Evolutionary conservation across 371 early-diverging fungal genomes (phyloP).

Genomic region (Syncephalastrum racemosum): DNA sequence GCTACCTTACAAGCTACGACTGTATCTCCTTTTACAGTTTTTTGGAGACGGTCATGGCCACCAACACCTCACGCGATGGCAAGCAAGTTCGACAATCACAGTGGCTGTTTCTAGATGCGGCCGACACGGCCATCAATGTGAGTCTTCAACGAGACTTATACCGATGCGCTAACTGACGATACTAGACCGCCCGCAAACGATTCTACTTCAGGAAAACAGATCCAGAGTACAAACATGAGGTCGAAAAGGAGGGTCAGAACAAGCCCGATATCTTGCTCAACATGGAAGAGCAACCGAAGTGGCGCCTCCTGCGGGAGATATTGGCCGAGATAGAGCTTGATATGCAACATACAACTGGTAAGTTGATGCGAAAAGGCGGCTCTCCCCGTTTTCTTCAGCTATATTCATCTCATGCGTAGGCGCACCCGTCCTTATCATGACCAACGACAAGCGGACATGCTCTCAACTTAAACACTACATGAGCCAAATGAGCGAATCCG

Average conservation of each 20-base stretch:
- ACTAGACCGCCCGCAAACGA: constrained; percentile 60
- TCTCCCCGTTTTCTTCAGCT: no score
- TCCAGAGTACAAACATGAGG: constrained; percentile 30
- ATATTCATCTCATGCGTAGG: constrained; percentile 3
- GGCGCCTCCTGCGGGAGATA: constrained; percentile 70
- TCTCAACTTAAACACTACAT: constrained; percentile 65
- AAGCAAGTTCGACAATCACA: constrained; percentile 51
- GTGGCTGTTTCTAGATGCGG: constrained; percentile 89
- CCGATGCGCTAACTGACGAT: not conserved
- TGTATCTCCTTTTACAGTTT: constrained; percentile 85
- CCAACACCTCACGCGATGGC: constrained; percentile 41
- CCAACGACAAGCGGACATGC: constrained; percentile 66
- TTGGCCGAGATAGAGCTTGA: constrained; percentile 77
- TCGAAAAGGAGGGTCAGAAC: no score
- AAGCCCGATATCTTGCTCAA: no score
- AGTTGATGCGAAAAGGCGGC: not conserved
- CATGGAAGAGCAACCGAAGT: constrained; percentile 89
- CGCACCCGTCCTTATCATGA: constrained; percentile 68
- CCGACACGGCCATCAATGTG: constrained; percentile 68
- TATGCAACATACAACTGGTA: constrained; percentile 29
- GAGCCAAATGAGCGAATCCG: constrained; percentile 17
- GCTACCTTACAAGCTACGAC: constrained; percentile 82
- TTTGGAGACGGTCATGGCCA: constrained; percentile 78
- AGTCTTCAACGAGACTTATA: not conserved
- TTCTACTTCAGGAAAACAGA: constrained; percentile 55